phyloP scores from a whole-genome alignment of 352 stramenopile genomes.

The Phytopythium vexans region DNA sequence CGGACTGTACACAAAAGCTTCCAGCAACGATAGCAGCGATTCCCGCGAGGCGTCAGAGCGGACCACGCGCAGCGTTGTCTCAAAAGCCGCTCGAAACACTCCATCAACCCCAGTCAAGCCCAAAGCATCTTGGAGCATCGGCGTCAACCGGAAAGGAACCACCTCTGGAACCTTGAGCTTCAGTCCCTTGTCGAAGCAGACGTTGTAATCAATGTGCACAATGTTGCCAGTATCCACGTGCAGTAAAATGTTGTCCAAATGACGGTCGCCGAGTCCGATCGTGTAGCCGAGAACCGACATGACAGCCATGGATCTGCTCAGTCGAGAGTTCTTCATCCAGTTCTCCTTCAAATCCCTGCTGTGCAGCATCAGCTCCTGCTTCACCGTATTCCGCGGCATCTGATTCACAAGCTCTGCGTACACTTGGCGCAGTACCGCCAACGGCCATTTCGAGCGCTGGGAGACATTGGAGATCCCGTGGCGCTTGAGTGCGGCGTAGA shows the following conservation, averaged over 20 bases:
- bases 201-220: conserved; percentile 92
- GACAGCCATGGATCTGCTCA: conserved; percentile 77
- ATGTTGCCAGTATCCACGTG: conserved; percentile 75
- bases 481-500: conserved; percentile 82
- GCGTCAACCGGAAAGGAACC: conserved; percentile 90
- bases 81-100: conserved; percentile 66
- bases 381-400: conserved; percentile 58
- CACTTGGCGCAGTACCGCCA: conserved; percentile 54
- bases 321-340: conserved; percentile 50
- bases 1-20: conserved; percentile 87
- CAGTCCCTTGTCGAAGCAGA: conserved; percentile 89
- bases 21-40: conserved; percentile 66
- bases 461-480: conserved; percentile 68
- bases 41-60: conserved; percentile 61
- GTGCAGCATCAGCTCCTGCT: conserved; percentile 54
- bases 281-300: conserved; percentile 89
- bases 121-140: conserved; percentile 72
- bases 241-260: conserved; percentile 91
- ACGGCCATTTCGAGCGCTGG: conserved; percentile 64
- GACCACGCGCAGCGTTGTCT: conserved; percentile 69
- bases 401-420: conserved; percentile 66
- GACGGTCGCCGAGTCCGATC: conserved; percentile 87
- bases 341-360: conserved; percentile 61
- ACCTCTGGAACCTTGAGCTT: conserved; percentile 88
- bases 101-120: conserved; percentile 75